Evolutionary conservation across 2,329 filamentous ascomycete species (phyloP), one percentile per base, ranked within the genome.

Genomic region (Sporothrix euskadiensis): DNA sequence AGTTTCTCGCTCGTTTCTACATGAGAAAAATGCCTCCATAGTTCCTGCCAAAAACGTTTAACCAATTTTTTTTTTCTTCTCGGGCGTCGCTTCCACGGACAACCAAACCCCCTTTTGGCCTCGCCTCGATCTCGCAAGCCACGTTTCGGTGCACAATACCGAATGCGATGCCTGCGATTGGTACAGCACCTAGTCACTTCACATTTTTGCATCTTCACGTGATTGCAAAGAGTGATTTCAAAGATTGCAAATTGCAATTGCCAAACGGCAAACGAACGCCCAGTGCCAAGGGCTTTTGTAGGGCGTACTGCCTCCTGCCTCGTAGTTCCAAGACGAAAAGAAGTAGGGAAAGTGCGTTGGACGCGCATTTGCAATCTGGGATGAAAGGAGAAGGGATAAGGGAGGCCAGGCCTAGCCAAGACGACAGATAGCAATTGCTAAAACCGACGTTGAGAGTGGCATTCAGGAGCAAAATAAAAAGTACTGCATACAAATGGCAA

Each of bases 211-310:
- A 47, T 19, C 61, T 44, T 30, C 61, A 66, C 39, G 61, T 66
- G 61, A 65, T 65, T 44, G 8, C n/a, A 65, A 26, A 65, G 35
- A 26, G 26, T 26, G 26, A 49, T 44, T 10, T 1, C 41, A 44
- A 10, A 3, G n/a, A 26, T 19, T 12, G n/a, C 61, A 47, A 30
- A 66, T 47, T 4, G 22, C 61, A 14, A 47, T 30, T n/a, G 39
- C 59, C 14, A 49, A 49, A 49, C 44, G 44, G 14, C 44, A 49
- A 19, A 19, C 44, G 44, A 26, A 47, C 16, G 65, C 65, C 44
- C 26, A 68, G 26, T 22, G 65, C 65, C 65, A 68, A 68, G 65
- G 44, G 14, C 65, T 61, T 61, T 52, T 49, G 41, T 68, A 32
- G 26, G 44, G 65, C 47, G 65, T 26, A 68, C 65, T 68, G 65